A percentile compares a stretch with the other conserved stretches of the same genome.
These are phyloP conservation scores for Leishmania arabica DNA, from an alignment of 208 protist genomes.

Conservation along the genomic window DNA sequence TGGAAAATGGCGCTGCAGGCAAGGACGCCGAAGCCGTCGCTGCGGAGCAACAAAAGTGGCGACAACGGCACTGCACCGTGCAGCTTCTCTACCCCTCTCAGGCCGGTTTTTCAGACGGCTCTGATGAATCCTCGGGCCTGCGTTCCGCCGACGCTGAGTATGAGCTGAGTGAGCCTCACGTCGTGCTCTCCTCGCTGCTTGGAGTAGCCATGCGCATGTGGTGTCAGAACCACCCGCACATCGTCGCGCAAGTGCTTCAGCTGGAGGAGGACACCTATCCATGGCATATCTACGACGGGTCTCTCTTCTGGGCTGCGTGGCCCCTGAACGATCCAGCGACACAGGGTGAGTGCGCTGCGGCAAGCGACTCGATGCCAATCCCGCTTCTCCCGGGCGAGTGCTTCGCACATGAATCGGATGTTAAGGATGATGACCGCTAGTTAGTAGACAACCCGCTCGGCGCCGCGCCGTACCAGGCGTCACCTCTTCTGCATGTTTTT, in stretches of 20 bases:
- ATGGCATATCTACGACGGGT: conserved; percentile 24
- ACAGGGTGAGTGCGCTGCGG: conserved; percentile 17
- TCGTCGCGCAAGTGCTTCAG: conserved; percentile 34
- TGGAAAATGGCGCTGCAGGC: background rate
- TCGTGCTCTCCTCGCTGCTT: conserved; percentile 36
- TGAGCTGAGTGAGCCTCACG: conserved; percentile 32
- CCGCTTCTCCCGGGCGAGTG: conserved; percentile 38
- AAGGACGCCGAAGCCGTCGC: conserved; percentile 1
- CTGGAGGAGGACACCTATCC: conserved; percentile 27
- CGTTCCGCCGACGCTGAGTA: conserved; percentile 35
- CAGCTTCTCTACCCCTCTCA: conserved; percentile 35
- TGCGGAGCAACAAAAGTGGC: conserved; percentile 25
- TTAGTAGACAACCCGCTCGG: background rate
- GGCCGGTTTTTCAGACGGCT: conserved; percentile 16
- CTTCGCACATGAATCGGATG: conserved; percentile 26
- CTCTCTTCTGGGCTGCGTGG: conserved; percentile 34
- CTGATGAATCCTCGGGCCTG: conserved; percentile 20
- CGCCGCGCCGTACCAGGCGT: background rate
- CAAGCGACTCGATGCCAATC: conserved; percentile 25
- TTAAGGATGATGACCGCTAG: conserved; percentile 6
- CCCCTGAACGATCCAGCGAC: conserved; percentile 17
- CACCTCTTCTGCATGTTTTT: background rate
- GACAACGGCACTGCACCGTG: conserved; percentile 39
- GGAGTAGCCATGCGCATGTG: conserved; percentile 40
- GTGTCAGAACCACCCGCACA: conserved; percentile 29